A percentile compares a stretch with the other conserved stretches of the same genome.
Evolutionary conservation across 805 yeast species (phyloP).

Genomic region (Naumovozyma castellii): DNA sequence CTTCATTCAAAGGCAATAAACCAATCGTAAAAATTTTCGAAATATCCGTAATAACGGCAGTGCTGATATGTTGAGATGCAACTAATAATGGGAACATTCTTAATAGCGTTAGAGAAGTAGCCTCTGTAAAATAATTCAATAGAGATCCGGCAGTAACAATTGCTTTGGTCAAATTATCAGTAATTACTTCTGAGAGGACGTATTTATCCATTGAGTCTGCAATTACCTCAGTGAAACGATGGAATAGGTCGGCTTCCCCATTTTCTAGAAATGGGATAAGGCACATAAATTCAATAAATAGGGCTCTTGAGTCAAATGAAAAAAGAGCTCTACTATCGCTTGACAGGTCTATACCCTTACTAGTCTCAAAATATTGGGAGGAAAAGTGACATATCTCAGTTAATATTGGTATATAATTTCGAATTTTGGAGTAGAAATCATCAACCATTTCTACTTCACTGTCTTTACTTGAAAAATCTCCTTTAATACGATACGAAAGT

Average conservation of each 20-base stretch:
- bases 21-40: conserved; percentile 58
- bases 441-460: conserved; percentile 16
- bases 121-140: conserved; percentile 34
- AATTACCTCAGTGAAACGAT: conserved; percentile 37
- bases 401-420: conserved; percentile 29
- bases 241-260: conserved; percentile 37
- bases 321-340: conserved; percentile 12
- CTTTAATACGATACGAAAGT: neutral
- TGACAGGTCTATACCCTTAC: conserved; percentile 14
- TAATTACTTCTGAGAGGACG: conserved; percentile 28
- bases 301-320: conserved; percentile 30
- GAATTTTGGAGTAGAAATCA: conserved; percentile 17
- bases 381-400: conserved; percentile 22
- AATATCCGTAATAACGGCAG: conserved; percentile 40
- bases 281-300: conserved; percentile 30
- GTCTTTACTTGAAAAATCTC: neutral
- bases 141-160: conserved; percentile 50
- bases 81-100: conserved; percentile 43
- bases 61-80: conserved; percentile 42
- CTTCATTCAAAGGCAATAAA: conserved; percentile 62
- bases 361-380: conserved; percentile 12
- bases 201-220: conserved; percentile 43
- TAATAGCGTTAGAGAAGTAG: conserved; percentile 29
- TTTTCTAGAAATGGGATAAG: conserved; percentile 32
- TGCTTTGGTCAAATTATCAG: conserved; percentile 22